Conservation (phyloP, 257 asterid species). For the Fraxinus pennsylvanica region DNA sequence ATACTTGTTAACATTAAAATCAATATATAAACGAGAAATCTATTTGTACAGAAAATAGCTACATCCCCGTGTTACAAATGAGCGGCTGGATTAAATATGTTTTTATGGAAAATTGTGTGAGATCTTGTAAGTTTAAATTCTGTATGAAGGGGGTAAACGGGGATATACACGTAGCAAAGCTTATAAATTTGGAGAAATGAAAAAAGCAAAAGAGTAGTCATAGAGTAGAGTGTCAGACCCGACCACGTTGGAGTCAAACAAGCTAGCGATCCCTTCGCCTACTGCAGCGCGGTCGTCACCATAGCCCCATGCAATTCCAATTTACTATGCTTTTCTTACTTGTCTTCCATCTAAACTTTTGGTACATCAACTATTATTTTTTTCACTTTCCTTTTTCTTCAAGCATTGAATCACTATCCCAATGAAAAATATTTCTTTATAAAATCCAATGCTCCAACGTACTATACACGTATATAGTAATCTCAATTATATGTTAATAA, state of each 20-base stretch:
- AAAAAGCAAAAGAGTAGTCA: slow-evolving; percentile 5
- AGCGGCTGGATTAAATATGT: no score
- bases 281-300: slow-evolving; percentile 75
- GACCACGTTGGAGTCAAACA: slow-evolving; percentile 69
- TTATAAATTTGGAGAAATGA: not conserved
- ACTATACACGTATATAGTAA: not conserved
- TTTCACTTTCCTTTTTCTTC: slow-evolving; percentile 44
- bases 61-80: no score
- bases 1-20: no score
- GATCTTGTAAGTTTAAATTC: no score
- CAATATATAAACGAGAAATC: no score
- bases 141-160: no score
- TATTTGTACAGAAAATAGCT: no score
- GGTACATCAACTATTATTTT: slow-evolving; percentile 8
- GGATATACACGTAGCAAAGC: no score
- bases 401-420: slow-evolving; percentile 58
- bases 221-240: slow-evolving; percentile 40
- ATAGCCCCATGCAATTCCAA: slow-evolving; percentile 54
- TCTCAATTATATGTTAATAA: not conserved
- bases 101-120: no score
- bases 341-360: not conserved
- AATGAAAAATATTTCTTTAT: slow-evolving; percentile 28
- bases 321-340: slow-evolving; percentile 41
- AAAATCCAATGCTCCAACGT: slow-evolving; percentile 8
- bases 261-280: slow-evolving; percentile 76